phyloP scores from a whole-genome alignment of 371 early-diverging fungal species.

The Blastocladiella emersonii region DNA sequence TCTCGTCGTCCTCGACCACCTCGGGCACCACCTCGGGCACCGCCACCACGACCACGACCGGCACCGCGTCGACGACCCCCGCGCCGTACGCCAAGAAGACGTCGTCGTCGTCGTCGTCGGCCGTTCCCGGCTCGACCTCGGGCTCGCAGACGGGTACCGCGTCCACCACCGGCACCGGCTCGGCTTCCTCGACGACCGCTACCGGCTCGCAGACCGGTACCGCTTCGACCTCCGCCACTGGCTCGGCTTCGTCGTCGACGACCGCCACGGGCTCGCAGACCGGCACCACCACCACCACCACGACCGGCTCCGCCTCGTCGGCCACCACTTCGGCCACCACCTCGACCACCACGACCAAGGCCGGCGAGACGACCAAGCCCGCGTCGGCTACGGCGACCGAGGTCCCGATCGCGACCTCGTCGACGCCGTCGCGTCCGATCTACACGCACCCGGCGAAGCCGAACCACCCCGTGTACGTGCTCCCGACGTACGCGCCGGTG shows the following conservation, averaged over 20 bases:
- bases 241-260: not conserved
- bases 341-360: slow-evolving; percentile 9
- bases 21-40: not conserved
- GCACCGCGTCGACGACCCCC: not conserved
- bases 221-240: not conserved
- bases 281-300: slow-evolving; percentile 3
- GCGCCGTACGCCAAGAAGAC: too few species aligned
- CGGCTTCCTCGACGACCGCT: not conserved
- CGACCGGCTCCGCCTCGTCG: not conserved
- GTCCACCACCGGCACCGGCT: not conserved
- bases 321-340: not conserved
- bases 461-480: not conserved
- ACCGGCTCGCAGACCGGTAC: not conserved
- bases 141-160: too few species aligned
- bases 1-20: not conserved
- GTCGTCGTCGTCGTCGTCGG: not conserved
- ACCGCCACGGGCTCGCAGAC: not conserved
- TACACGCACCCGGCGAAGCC: not conserved
- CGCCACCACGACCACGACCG: not conserved
- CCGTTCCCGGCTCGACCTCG: not conserved
- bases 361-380: slow-evolving; percentile 6
- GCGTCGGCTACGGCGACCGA: too few species aligned
- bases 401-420: slow-evolving; percentile 10
- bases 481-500: too few species aligned
- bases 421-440: not conserved